Conservation (phyloP, 2,329 filamentous ascomycete species). For the Pyrenophora seminiperda region DNA sequence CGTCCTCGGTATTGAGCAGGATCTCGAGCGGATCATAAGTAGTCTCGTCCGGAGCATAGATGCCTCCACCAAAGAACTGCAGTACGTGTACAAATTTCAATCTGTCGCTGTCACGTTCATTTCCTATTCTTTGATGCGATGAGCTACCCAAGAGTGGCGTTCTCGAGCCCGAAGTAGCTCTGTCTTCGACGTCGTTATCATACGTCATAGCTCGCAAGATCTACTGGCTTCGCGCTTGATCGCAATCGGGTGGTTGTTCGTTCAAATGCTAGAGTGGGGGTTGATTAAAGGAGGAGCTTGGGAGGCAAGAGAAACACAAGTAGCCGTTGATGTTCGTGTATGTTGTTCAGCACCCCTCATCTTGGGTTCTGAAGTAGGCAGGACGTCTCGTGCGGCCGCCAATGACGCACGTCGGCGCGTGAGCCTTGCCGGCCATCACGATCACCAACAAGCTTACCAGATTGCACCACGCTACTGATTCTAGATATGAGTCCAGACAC, state of each 20-base stretch:
- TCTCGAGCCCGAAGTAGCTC: slow-evolving; percentile 23
- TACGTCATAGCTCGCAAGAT: slow-evolving; percentile 24
- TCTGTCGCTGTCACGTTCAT: slow-evolving; percentile 5
- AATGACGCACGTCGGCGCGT: slow-evolving; percentile 9
- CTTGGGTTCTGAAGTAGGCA: slow-evolving; percentile 3
- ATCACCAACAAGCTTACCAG: not conserved
- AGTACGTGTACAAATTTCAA: slow-evolving; percentile 22
- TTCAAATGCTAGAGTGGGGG: not conserved
- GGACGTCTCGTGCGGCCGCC: slow-evolving; percentile 9
- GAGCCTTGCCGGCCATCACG: slow-evolving; percentile 2
- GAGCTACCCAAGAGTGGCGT: slow-evolving; percentile 28
- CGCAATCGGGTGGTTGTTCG: not conserved
- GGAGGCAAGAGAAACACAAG: not conserved
- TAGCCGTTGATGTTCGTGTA: not conserved
- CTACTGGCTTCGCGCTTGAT: slow-evolving; percentile 1
- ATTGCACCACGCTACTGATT: slow-evolving; percentile 2
- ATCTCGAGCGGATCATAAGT: slow-evolving; percentile 47
- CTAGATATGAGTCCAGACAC: not conserved
- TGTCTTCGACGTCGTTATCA: slow-evolving; percentile 26
- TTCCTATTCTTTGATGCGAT: slow-evolving; percentile 11
- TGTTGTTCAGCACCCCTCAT: not conserved
- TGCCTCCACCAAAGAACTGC: slow-evolving; percentile 42
- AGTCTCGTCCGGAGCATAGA: slow-evolving; percentile 40
- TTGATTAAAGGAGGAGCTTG: not conserved
- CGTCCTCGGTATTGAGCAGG: slow-evolving; percentile 45